Percentiles rank a stretch among this genome's conserved stretches.
Evolutionary conservation across 2,329 filamentous ascomycete species (phyloP).

Genomic region (Sphaerulina populicola): DNA sequence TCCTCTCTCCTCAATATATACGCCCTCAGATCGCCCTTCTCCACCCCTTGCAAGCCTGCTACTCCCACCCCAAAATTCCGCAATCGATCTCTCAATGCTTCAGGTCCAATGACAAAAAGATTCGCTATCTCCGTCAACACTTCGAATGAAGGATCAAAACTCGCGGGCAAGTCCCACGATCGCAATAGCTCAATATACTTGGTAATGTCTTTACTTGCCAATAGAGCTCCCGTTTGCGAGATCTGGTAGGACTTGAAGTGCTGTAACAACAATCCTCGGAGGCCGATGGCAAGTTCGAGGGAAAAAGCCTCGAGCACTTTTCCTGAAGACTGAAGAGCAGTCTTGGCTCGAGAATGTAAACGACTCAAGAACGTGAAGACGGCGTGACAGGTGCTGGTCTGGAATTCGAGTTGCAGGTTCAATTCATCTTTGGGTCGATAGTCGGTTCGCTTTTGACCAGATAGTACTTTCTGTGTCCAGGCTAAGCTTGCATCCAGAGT

Average conservation of each 20-base stretch:
- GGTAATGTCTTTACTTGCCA: slow-evolving; percentile 92
- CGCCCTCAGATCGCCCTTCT: slow-evolving; percentile 57
- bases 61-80: slow-evolving; percentile 35
- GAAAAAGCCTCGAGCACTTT: slow-evolving; percentile 75
- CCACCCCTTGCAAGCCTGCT: slow-evolving; percentile 35
- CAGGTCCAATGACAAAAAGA: slow-evolving; percentile 78
- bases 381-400: slow-evolving; percentile 75
- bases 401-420: slow-evolving; percentile 60
- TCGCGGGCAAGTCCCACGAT: slow-evolving; percentile 62
- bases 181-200: slow-evolving; percentile 82
- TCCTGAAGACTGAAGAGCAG: slow-evolving; percentile 59
- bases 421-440: slow-evolving; percentile 80
- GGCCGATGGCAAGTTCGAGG: slow-evolving; percentile 70
- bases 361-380: slow-evolving; percentile 70
- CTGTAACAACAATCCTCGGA: slow-evolving; percentile 72
- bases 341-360: slow-evolving; percentile 53
- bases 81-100: slow-evolving; percentile 46
- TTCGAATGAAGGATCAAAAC: slow-evolving; percentile 56
- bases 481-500: slow-evolving; percentile 65
- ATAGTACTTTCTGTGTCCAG: slow-evolving; percentile 65
- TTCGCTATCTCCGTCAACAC: slow-evolving; percentile 88
- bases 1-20: slow-evolving; percentile 84
- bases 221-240: slow-evolving; percentile 83
- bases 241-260: slow-evolving; percentile 94
- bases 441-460: slow-evolving; percentile 76